Evolutionary conservation across 768 basidiomycete genomes (phyloP).

Genomic region (Amanita thiersii): DNA sequence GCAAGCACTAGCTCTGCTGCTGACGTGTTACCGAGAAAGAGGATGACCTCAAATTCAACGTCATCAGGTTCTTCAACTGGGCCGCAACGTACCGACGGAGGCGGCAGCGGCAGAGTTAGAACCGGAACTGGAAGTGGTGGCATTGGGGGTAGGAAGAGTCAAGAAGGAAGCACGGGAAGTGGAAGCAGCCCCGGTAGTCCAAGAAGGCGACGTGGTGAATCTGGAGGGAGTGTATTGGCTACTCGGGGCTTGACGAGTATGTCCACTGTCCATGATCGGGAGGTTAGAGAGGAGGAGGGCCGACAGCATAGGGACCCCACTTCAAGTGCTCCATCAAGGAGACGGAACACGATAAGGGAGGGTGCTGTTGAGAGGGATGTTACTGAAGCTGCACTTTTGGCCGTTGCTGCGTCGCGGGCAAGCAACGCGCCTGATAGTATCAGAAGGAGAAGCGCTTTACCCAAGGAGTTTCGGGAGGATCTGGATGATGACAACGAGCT

Average conservation of each 20-base stretch:
- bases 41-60: not conserved
- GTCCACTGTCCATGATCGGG: too few relatives aligned
- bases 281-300: too few relatives aligned
- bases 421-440: slow-evolving; percentile 35
- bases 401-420: slow-evolving; percentile 45
- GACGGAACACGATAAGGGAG: slow-evolving; percentile 11
- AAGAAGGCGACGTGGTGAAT: slow-evolving; percentile 8
- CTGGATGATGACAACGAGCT: slow-evolving; percentile 14
- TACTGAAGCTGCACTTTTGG: slow-evolving; percentile 50
- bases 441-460: slow-evolving; percentile 32
- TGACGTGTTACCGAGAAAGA: not conserved
- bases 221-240: not conserved
- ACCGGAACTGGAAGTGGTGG: not conserved
- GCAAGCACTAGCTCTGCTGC: not conserved
- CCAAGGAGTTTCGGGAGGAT: slow-evolving; percentile 32
- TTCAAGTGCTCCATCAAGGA: not conserved
- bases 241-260: not conserved
- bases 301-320: too few relatives aligned
- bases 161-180: not conserved
- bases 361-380: slow-evolving; percentile 27
- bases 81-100: not conserved
- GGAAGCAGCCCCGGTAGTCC: slow-evolving; percentile 1
- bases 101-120: not conserved
- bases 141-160: not conserved
- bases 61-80: slow-evolving; percentile 1